Evolutionary conservation across 495 filamentous ascomycete genomes (phyloP).

Genomic region (Geopyxis carbonaria): DNA sequence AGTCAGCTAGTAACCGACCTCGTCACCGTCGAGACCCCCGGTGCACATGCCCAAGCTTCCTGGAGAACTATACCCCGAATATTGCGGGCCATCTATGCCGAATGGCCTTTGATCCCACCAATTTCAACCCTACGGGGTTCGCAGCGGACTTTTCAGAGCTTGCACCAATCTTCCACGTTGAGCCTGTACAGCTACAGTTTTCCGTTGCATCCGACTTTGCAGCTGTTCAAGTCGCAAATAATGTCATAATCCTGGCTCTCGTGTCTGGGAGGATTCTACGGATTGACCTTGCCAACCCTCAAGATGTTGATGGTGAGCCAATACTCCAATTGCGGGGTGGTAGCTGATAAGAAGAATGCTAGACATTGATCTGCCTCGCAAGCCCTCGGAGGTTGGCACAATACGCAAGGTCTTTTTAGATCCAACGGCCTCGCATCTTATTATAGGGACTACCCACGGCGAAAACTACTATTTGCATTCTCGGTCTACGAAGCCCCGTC

Average conservation of each 20-base stretch:
- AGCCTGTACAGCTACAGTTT: slow-evolving; percentile 80
- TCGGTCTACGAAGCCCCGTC: slow-evolving; percentile 72
- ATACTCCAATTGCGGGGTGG: background rate
- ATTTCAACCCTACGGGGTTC: slow-evolving; percentile 15
- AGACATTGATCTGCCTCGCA: slow-evolving; percentile 97
- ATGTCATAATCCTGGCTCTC: slow-evolving; percentile 80
- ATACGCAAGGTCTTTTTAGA: slow-evolving; percentile 95
- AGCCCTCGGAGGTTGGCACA: slow-evolving; percentile 65
- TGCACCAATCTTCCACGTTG: slow-evolving; percentile 82
- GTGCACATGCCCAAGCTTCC: no score
- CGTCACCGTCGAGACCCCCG: no score
- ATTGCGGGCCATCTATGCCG: no score
- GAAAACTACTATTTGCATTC: slow-evolving; percentile 98
- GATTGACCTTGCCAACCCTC: slow-evolving; percentile 83
- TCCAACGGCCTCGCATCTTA: slow-evolving; percentile 82
- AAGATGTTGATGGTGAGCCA: slow-evolving; percentile 75
- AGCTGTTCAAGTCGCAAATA: slow-evolving; percentile 90
- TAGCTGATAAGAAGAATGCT: slow-evolving; percentile 1
- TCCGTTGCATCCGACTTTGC: slow-evolving; percentile 84
- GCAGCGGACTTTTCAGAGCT: slow-evolving; percentile 42
- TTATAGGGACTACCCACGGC: slow-evolving; percentile 76
- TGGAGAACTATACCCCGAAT: no score
- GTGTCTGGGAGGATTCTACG: slow-evolving; percentile 76
- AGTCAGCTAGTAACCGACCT: no score
- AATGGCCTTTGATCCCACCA: slow-evolving; percentile 21